phyloP scores from a whole-genome alignment of 1,284 basidiomycete genomes.

The Phenoliferia sp. region DNA sequence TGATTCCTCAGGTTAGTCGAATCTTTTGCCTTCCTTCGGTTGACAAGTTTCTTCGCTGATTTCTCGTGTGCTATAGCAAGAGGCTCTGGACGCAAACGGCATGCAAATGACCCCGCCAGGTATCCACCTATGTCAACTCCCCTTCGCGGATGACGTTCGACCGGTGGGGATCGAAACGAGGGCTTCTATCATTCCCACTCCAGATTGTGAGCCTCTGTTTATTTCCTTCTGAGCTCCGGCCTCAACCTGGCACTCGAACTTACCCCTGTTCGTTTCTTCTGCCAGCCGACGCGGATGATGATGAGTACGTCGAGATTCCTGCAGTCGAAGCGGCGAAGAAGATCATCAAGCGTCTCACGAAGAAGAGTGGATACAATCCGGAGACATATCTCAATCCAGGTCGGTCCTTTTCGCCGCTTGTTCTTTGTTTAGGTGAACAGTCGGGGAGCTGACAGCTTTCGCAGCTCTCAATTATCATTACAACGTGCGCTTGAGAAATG shows the following conservation, averaged over 20 bases:
- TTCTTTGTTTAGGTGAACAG: neutral
- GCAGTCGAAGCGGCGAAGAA: slow-evolving; percentile 66
- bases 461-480: slow-evolving; percentile 35
- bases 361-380: slow-evolving; percentile 76
- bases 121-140: slow-evolving; percentile 84
- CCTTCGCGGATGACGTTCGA: slow-evolving; percentile 91
- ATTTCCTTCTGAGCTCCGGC: neutral
- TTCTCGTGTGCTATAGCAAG: slow-evolving; percentile 46
- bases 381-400: slow-evolving; percentile 90
- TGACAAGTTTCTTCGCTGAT: neutral
- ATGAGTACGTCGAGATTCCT: slow-evolving; percentile 36
- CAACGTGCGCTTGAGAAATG: slow-evolving; percentile 12
- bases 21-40: neutral
- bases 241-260: no score
- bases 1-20: slow-evolving; percentile 72
- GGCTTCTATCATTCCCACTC: neutral
- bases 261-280: neutral
- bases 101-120: slow-evolving; percentile 77
- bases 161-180: slow-evolving; percentile 52
- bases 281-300: slow-evolving; percentile 8
- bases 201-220: slow-evolving; percentile 1
- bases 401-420: slow-evolving; percentile 43
- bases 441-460: neutral
- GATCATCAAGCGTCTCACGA: slow-evolving; percentile 71
- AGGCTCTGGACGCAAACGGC: slow-evolving; percentile 66